phyloP scores from a whole-genome alignment of 1,284 basidiomycete genomes.

The Puccinia horiana region DNA sequence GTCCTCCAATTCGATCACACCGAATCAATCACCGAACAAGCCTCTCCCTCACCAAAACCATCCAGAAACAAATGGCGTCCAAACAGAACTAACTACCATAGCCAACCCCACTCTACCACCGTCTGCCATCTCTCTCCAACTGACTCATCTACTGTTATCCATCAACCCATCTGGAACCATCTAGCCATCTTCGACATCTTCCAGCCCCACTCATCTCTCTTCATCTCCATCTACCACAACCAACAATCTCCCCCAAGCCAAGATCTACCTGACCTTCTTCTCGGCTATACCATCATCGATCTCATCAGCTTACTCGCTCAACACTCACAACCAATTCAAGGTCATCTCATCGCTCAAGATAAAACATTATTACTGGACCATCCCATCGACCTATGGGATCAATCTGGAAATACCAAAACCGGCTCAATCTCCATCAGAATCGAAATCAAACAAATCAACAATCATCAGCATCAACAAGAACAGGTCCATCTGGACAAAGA shows the following conservation, averaged over 20 bases:
- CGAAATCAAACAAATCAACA: constrained; percentile 28
- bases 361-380: constrained; percentile 50
- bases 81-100: constrained; percentile 58
- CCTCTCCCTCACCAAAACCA: constrained; percentile 51
- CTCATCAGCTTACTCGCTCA: constrained; percentile 51
- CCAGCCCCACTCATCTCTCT: constrained; percentile 57
- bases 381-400: constrained; percentile 52
- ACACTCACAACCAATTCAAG: not conserved
- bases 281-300: constrained; percentile 58
- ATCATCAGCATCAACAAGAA: constrained; percentile 51
- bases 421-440: constrained; percentile 27
- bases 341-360: too few relatives aligned
- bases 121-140: constrained; percentile 51
- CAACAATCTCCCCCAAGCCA: constrained; percentile 49
- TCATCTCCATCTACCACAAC: constrained; percentile 60
- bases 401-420: not conserved
- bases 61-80: constrained; percentile 57
- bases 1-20: constrained; percentile 99
- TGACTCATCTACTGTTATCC: constrained; percentile 50
- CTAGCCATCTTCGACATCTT: constrained; percentile 59
- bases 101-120: constrained; percentile 12
- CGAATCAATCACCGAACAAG: constrained; percentile 80
- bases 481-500: constrained; percentile 45
- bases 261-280: constrained; percentile 58
- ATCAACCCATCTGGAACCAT: constrained; percentile 59